Evolutionary conservation across 23 red algal species (phyloP), one percentile per base, ranked within the genome.

Genomic region (Chondrus crispus): DNA sequence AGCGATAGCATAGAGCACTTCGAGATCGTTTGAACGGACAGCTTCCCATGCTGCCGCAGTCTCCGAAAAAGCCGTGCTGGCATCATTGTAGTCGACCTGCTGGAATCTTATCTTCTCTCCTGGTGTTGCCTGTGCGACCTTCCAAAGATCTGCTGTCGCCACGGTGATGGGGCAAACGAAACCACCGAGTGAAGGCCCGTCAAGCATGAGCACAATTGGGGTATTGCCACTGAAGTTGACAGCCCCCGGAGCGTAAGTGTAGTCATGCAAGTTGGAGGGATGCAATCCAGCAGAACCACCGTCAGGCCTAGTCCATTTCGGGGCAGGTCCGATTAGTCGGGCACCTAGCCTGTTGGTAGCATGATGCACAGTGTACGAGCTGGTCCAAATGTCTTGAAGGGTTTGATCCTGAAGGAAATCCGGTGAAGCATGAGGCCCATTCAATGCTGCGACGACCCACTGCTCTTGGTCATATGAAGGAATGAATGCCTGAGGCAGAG

Each of bases 161-260:
- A 94, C 82, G 1, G 92, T 94, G n/a, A 94, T 83, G 2, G 92
- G 92, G 44, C 92, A 94, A 24, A 94, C 92, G 70, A 94, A 94
- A 3, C 92, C 92, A 1, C 92, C 92, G 5, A 94, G 83, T 13
- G 81, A 87, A 9, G 92, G 92, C 24, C 92, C 92, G 53, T 94
- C 92, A 16, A 82, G 82, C 92, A 94, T 94, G 52, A 94, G 82
- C 44, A 94, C 83, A 73, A 94, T 94, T 26, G 92, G 92, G 2
- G 92, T 94, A 74, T 94, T 94, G 33, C 92, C 92, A 76, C 81
- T 87, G 57, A 94, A 94, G 57, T 94, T 94, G 32, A 94, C 92
- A 28, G 92, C 92, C 55, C 92, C 92, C 14, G 84, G 82, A 0
- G 92, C 92, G 53, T 94, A 94, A 26, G 82, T 62, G 53, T 94